phyloP scores from a whole-genome alignment of 257 asterid species.

The Marsdenia floribunda region DNA sequence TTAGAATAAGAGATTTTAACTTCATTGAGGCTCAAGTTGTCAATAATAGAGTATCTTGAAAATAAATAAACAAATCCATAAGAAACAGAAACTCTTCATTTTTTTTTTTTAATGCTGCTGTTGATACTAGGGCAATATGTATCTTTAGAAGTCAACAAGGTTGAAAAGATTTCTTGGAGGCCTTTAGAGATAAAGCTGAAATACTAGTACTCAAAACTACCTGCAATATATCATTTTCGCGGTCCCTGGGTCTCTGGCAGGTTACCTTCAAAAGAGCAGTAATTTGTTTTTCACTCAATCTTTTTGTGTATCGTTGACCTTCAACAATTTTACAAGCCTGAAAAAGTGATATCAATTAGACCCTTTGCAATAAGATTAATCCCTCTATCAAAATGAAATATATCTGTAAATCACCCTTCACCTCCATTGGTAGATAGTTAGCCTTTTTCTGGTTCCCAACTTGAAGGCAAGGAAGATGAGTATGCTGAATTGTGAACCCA shows the following conservation, averaged over 20 bases:
- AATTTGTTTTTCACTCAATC: conserved; percentile 94
- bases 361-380: background rate
- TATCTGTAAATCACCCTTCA: conserved; percentile 12
- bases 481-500: conserved; percentile 78
- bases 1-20: background rate
- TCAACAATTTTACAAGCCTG: conserved; percentile 98
- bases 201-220: conserved; percentile 23
- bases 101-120: too few species aligned
- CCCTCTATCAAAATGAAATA: background rate
- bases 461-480: conserved; percentile 99
- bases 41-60: background rate
- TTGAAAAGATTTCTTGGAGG: background rate
- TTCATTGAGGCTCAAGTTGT: background rate
- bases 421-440: conserved; percentile 99
- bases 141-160: background rate
- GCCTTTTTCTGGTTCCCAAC: conserved; percentile 99
- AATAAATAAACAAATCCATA: background rate
- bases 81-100: background rate
- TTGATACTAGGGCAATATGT: background rate
- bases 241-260: conserved; percentile 96
- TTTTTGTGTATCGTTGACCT: conserved; percentile 95
- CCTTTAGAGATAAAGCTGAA: background rate
- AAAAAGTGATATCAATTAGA: conserved; percentile 17
- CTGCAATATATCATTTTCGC: conserved; percentile 90
- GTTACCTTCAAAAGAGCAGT: conserved; percentile 90